These are phyloP conservation scores for Rhizophagus prolifer DNA, from an alignment of 192 early-diverging fungal species.

Conservation along the genomic window DNA sequence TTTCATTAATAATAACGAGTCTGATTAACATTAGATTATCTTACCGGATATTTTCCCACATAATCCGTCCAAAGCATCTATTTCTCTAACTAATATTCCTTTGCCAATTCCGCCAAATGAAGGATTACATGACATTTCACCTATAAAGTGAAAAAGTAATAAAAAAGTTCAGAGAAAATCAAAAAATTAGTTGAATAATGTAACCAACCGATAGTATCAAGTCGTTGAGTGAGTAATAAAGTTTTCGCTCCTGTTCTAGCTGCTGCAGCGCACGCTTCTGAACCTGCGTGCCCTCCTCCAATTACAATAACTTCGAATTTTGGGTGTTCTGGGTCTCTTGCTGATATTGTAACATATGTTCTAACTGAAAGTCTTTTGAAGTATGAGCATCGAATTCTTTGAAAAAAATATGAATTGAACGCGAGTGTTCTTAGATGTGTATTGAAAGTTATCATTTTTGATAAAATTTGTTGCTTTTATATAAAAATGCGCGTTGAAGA, in stretches of 20 bases:
- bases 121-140: slow-evolving; percentile 88
- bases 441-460: too few relatives aligned
- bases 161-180: background rate
- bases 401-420: background rate
- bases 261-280: slow-evolving; percentile 77
- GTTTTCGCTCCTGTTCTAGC: slow-evolving; percentile 72
- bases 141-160: slow-evolving; percentile 27
- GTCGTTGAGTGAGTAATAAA: slow-evolving; percentile 70
- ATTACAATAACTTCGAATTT: slow-evolving; percentile 75
- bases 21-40: background rate
- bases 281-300: slow-evolving; percentile 83
- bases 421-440: too few relatives aligned
- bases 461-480: too few relatives aligned
- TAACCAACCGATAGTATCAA: slow-evolving; percentile 65
- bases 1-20: background rate
- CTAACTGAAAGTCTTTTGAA: background rate
- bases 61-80: slow-evolving; percentile 83
- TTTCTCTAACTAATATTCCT: slow-evolving; percentile 74
- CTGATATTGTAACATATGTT: slow-evolving; percentile 4
- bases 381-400: background rate
- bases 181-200: background rate
- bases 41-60: slow-evolving; percentile 69
- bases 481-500: too few relatives aligned
- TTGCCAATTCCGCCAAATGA: slow-evolving; percentile 86
- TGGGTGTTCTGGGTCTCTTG: slow-evolving; percentile 6